phyloP scores from a whole-genome alignment of 2,329 filamentous ascomycete genomes.

The Macrophomina phaseolina region DNA sequence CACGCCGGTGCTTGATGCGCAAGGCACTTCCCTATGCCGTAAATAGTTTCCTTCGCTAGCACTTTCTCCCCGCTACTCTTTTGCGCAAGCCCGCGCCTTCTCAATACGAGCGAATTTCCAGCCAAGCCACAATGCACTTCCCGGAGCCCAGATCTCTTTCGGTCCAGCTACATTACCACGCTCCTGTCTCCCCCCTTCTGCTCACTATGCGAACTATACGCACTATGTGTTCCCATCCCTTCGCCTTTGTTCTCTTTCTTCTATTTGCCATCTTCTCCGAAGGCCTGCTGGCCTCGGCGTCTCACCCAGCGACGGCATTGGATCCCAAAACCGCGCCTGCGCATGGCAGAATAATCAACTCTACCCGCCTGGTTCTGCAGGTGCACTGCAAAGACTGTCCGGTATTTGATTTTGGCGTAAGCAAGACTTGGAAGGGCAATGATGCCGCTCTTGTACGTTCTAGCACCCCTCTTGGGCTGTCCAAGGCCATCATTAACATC shows the following conservation, averaged over 20 bases:
- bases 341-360: background rate
- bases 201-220: background rate
- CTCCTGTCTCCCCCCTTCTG: background rate
- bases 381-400: slow-evolving; percentile 10
- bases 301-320: background rate
- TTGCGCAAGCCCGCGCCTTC: background rate
- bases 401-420: background rate
- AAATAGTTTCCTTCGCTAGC: background rate
- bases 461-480: too few species aligned
- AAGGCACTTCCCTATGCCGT: background rate
- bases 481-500: background rate
- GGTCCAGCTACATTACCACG: background rate
- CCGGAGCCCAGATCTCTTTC: background rate
- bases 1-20: background rate
- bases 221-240: background rate
- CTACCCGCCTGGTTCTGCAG: background rate
- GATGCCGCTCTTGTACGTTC: slow-evolving; percentile 5
- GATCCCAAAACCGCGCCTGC: background rate
- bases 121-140: background rate
- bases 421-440: background rate
- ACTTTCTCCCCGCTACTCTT: slow-evolving; percentile 1
- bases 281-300: background rate
- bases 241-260: slow-evolving; percentile 3
- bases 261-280: background rate
- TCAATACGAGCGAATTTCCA: slow-evolving; percentile 4